Conservation (phyloP, 129 eudicot species). For the Chrysanthemum makinoi region DNA sequence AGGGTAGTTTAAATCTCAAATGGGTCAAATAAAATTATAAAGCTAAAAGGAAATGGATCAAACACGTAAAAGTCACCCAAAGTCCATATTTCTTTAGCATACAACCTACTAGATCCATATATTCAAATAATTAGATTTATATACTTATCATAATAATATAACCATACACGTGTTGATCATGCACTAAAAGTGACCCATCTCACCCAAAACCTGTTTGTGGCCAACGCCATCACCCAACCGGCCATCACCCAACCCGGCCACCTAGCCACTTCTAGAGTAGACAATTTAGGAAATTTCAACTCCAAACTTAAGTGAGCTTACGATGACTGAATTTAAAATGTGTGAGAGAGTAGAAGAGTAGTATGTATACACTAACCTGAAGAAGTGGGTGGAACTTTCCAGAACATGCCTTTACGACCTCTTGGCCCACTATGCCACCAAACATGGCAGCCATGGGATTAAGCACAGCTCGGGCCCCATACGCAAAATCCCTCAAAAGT, state of each 20-base stretch:
- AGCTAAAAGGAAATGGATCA: background rate
- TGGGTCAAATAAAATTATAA: background rate
- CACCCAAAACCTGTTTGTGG: background rate
- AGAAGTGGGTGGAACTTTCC: conserved; percentile 94
- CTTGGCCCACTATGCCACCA: conserved; percentile 97
- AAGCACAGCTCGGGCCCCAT: conserved; percentile 85
- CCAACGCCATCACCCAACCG: background rate
- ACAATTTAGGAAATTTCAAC: background rate
- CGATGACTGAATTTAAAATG: too few relatives aligned
- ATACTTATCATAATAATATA: background rate
- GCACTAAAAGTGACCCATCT: background rate
- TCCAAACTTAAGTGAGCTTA: too few relatives aligned
- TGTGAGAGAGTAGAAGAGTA: too few relatives aligned
- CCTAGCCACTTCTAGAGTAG: background rate
- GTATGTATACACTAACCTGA: conserved; percentile 50
- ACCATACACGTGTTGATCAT: background rate
- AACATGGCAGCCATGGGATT: conserved; percentile 99
- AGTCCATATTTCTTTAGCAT: background rate
- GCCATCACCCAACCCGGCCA: background rate
- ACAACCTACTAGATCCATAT: background rate
- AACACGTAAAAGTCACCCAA: background rate
- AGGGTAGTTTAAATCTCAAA: background rate
- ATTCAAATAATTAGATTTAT: background rate
- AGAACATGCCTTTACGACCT: conserved; percentile 92
- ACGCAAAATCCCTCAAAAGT: conserved; percentile 69